These are phyloP conservation scores for Phytophthora podocarpi DNA, from an alignment of 352 stramenopile species.

Conservation along the genomic window DNA sequence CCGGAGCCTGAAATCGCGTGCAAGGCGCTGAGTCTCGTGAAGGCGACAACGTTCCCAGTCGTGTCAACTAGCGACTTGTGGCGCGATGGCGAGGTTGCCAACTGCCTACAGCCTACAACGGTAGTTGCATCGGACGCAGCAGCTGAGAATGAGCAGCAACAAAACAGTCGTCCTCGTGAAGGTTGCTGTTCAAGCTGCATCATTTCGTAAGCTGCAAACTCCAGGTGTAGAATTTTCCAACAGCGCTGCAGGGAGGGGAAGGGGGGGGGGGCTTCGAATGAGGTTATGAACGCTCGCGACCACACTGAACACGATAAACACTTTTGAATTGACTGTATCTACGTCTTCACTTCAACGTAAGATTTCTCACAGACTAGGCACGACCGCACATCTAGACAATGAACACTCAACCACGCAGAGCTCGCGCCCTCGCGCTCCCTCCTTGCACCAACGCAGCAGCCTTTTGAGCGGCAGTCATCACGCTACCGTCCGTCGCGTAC, in stretches of 20 bases:
- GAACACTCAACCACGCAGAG: neutral
- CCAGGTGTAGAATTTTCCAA: no score
- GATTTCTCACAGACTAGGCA: no score
- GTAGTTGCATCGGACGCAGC: neutral
- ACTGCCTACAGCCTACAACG: constrained; percentile 42
- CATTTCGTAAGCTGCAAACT: constrained; percentile 35
- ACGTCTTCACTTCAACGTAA: no score
- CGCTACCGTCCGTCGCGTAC: constrained; percentile 37
- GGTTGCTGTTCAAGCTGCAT: constrained; percentile 53
- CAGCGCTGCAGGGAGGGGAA: no score
- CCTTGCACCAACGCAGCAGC: constrained; percentile 24
- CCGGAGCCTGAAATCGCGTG: constrained; percentile 45
- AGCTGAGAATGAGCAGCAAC: constrained; percentile 16
- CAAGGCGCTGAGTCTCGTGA: constrained; percentile 60
- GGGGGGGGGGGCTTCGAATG: neutral
- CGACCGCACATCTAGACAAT: neutral
- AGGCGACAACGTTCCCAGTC: constrained; percentile 38
- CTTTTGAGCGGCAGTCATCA: constrained; percentile 27
- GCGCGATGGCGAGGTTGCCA: constrained; percentile 52
- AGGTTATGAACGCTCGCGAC: no score
- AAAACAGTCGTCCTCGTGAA: constrained; percentile 16
- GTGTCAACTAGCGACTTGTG: constrained; percentile 48
- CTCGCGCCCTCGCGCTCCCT: neutral
- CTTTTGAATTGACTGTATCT: no score
- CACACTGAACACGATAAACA: neutral